Conservation (phyloP, 2,329 filamentous ascomycete genomes). For the Ophiocordyceps sinensis region DNA sequence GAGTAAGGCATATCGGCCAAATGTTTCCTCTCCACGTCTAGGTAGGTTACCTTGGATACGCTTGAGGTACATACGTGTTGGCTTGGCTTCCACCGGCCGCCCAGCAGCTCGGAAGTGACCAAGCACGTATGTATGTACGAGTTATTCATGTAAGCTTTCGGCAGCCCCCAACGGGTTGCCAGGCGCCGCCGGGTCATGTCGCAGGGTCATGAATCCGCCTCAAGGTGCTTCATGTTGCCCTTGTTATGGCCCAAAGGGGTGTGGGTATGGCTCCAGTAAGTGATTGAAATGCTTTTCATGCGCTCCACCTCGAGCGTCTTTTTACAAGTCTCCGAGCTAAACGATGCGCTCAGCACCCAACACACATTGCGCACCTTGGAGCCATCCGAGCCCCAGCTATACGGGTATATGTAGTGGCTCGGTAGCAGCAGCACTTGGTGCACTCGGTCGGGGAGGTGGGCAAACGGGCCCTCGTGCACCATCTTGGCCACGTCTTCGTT, state of each 20-base stretch:
- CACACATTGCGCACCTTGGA: constrained; percentile 5
- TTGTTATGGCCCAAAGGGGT: neutral
- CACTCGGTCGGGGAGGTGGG: neutral
- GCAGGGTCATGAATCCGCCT: neutral
- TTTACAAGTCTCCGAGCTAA: constrained; percentile 9
- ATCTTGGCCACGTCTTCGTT: constrained; percentile 2
- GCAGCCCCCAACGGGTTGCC: neutral
- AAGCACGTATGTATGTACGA: too few species aligned
- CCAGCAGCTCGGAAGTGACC: too few species aligned
- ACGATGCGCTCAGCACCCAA: constrained; percentile 7
- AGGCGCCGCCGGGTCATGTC: neutral
- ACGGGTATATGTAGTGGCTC: constrained; percentile 11
- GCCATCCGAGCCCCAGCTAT: constrained; percentile 9
- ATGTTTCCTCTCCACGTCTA: too few species aligned
- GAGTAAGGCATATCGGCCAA: too few species aligned
- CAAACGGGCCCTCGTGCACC: constrained; percentile 1
- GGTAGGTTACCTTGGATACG: too few species aligned
- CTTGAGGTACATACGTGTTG: too few species aligned
- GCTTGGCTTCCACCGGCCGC: too few species aligned
- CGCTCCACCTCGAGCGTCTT: constrained; percentile 5
- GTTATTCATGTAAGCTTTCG: too few species aligned
- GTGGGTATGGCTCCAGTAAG: constrained; percentile 15
- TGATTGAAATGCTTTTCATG: constrained; percentile 11
- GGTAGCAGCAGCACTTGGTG: constrained; percentile 10
- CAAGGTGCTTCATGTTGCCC: constrained; percentile 1